A percentile compares a stretch with the other conserved stretches of the same genome.
phyloP scores from a whole-genome alignment of 2,329 filamentous ascomycete genomes.

The Akanthomyces muscarius region DNA sequence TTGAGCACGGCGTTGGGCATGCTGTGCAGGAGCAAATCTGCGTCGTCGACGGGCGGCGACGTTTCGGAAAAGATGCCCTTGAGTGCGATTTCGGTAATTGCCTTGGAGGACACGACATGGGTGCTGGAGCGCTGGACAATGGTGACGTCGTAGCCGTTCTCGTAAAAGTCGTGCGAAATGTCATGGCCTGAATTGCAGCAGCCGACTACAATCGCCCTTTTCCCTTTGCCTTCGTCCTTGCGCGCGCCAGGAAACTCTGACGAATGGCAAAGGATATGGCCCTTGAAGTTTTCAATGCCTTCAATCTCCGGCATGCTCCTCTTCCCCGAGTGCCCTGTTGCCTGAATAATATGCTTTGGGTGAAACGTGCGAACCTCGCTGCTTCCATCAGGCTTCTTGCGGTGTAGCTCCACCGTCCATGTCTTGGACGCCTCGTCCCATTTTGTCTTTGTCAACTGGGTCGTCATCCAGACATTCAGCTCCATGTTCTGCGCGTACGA shows the following conservation, averaged over 20 bases:
- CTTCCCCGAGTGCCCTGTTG: constrained; percentile 65
- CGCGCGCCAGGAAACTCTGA: constrained; percentile 54
- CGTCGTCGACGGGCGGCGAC: constrained; percentile 60
- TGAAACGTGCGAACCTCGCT: constrained; percentile 50
- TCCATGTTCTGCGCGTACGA: constrained; percentile 58
- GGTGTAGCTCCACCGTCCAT: constrained; percentile 52
- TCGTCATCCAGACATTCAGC: constrained; percentile 59
- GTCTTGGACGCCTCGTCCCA: constrained; percentile 47
- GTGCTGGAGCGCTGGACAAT: constrained; percentile 67
- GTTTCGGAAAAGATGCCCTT: constrained; percentile 47
- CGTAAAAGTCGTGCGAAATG: constrained; percentile 63
- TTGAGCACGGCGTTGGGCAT: constrained; percentile 59
- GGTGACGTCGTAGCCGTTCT: constrained; percentile 63
- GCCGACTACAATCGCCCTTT: constrained; percentile 62
- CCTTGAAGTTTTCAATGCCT: constrained; percentile 55
- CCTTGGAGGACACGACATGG: constrained; percentile 55
- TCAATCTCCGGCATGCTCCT: constrained; percentile 56
- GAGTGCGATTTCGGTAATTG: constrained; percentile 49
- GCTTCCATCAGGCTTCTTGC: constrained; percentile 46
- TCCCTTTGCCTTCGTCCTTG: constrained; percentile 49
- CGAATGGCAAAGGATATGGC: constrained; percentile 58
- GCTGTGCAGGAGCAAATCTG: constrained; percentile 57
- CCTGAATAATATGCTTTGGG: constrained; percentile 61
- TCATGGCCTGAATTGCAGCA: constrained; percentile 67
- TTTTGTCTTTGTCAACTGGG: constrained; percentile 43